phyloP scores from a whole-genome alignment of 2,329 filamentous ascomycete genomes.

The Lachnellula subtilissima region DNA sequence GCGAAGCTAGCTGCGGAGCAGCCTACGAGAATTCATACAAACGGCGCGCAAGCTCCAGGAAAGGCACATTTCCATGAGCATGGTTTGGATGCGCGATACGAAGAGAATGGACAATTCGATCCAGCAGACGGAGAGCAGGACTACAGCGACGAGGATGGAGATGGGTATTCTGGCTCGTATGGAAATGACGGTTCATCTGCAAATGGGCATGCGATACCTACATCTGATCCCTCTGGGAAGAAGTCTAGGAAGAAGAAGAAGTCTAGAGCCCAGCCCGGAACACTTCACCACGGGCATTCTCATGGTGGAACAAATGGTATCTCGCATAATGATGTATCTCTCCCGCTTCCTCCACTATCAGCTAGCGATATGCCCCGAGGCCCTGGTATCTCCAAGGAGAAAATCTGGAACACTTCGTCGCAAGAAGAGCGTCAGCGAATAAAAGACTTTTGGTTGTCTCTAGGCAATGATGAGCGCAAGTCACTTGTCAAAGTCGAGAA shows the following conservation, averaged over 20 bases:
- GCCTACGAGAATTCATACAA: slow-evolving; percentile 15
- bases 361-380: slow-evolving; percentile 37
- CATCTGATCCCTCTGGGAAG: slow-evolving; percentile 26
- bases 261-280: slow-evolving; percentile 19
- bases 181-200: slow-evolving; percentile 28
- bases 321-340: slow-evolving; percentile 26
- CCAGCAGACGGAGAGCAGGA: slow-evolving; percentile 49
- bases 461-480: slow-evolving; percentile 91
- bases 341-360: slow-evolving; percentile 35
- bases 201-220: slow-evolving; percentile 28
- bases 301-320: slow-evolving; percentile 22
- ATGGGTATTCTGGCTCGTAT: slow-evolving; percentile 32
- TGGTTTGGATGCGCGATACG: slow-evolving; percentile 24
- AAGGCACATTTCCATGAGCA: slow-evolving; percentile 27
- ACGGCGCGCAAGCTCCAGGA: slow-evolving; percentile 17
- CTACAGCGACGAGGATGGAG: slow-evolving; percentile 50
- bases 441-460: slow-evolving; percentile 94
- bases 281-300: slow-evolving; percentile 12
- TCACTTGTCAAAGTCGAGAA: slow-evolving; percentile 97
- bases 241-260: slow-evolving; percentile 40
- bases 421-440: slow-evolving; percentile 94
- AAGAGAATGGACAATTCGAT: slow-evolving; percentile 35
- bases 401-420: slow-evolving; percentile 96
- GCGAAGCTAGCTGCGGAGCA: slow-evolving; percentile 32
- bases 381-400: slow-evolving; percentile 53